Evolutionary conservation across 495 filamentous ascomycete genomes (phyloP), one percentile per base, ranked within the genome.

Genomic region (Rusavskia elegans): DNA sequence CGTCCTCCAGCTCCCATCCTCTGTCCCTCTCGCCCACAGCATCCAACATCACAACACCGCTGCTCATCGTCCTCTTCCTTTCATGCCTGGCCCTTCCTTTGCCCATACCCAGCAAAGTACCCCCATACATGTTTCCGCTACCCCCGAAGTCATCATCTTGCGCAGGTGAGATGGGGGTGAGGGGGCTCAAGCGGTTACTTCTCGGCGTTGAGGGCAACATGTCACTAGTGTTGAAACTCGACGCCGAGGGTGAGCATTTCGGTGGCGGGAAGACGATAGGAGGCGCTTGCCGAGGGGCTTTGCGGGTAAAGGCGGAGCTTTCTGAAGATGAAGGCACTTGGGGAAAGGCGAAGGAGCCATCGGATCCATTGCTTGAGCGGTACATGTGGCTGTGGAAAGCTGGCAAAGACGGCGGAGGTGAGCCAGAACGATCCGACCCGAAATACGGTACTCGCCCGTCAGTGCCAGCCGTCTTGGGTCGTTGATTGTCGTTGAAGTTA

Each of bases 21-120:
- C 68, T 58, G 20, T 70, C 68, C 53, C 68, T 68, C 25, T 69
- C 66, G 51, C 72, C 71, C 55, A 75, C 74, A 29, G 70, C 69
- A 52, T 79, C 76, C 37, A 74, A 62, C 38, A 66, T 66, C 35
- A 61, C 51, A 17, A 59, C 52, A n/a, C 58, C 51, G 32, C 56
- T 58, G 36, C 56, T 61, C 16, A 48, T 39, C 16, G 59, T 61
- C 23, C 56, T 56, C 49, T 59, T 59, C 42, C 51, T 53, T 23
- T 59, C 56, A 49, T 61, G 56, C 17, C 53, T 35, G 3, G 23
- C 27, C 29, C 39, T 58, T 23, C 48, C 11, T 35, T 52, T 55
- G 7, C 41, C 44, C 9, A 51, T 36, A 23, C 16, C 53, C 20
- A 25, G 35, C 8, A 56, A 14, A 35, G 32, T 11, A 35, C 32